Evolutionary conservation across 768 basidiomycete genomes (phyloP).

Genomic region (Boletus reticuloceps): DNA sequence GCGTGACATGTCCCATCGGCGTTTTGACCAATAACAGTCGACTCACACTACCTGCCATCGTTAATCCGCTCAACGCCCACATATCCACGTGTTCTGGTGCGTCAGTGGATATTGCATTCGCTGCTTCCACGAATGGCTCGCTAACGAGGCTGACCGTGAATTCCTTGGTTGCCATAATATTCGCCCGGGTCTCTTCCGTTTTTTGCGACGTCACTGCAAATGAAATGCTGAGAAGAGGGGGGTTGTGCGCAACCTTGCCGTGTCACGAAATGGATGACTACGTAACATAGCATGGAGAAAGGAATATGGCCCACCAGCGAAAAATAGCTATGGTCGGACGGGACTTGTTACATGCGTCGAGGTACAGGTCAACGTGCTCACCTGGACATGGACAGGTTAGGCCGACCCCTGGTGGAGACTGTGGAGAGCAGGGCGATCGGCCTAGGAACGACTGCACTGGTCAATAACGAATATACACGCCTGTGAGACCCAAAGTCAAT

Average conservation of each 20-base stretch:
- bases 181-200: conserved; percentile 61
- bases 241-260: conserved; percentile 52
- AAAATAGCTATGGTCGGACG: conserved; percentile 46
- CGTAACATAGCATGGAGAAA: conserved; percentile 8
- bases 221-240: conserved; percentile 64
- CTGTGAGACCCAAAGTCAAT: conserved; percentile 27
- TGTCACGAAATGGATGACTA: conserved; percentile 6
- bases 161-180: conserved; percentile 61
- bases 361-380: conserved; percentile 26
- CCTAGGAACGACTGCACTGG: conserved; percentile 59
- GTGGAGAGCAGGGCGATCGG: conserved; percentile 64
- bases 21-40: conserved; percentile 2
- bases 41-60: conserved; percentile 51
- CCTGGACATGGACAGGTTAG: conserved; percentile 71
- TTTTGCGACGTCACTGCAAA: conserved; percentile 44
- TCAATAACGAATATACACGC: conserved; percentile 49
- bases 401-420: conserved; percentile 44
- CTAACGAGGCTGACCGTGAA: conserved; percentile 75
- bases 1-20: conserved; percentile 10
- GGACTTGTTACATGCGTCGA: conserved; percentile 8
- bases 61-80: conserved; percentile 62
- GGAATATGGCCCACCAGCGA: conserved; percentile 45
- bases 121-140: conserved; percentile 58
- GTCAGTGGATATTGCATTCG: conserved; percentile 55
- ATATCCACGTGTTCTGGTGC: conserved; percentile 52